phyloP scores from a whole-genome alignment of 352 stramenopile species.

The Elongisporangium undulatum region DNA sequence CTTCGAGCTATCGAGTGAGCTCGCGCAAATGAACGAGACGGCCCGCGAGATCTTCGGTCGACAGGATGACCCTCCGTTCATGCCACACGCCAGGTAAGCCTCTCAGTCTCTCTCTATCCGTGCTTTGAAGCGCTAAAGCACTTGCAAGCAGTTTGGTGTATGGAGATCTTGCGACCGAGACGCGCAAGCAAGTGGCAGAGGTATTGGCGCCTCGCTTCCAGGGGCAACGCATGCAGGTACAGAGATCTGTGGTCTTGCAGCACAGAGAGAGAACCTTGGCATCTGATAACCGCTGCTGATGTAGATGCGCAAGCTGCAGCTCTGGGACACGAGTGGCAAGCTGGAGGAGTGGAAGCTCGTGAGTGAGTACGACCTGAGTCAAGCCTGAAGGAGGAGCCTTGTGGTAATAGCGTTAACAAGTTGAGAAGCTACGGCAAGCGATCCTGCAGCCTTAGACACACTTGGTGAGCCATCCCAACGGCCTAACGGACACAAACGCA shows the following conservation, averaged over 20 bases:
- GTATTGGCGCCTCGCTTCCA: slow-evolving; percentile 35
- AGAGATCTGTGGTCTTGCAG: not conserved
- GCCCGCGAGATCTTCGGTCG: slow-evolving; percentile 46
- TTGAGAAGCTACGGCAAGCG: slow-evolving; percentile 16
- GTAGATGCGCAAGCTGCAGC: slow-evolving; percentile 37
- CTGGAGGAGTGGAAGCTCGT: slow-evolving; percentile 41
- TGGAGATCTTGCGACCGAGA: slow-evolving; percentile 27
- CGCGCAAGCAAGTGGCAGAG: slow-evolving; percentile 24
- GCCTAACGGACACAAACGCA: slow-evolving; percentile 15
- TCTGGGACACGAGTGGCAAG: slow-evolving; percentile 41
- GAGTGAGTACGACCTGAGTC: slow-evolving; percentile 16
- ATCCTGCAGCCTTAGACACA: slow-evolving; percentile 11
- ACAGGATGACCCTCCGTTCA: slow-evolving; percentile 36
- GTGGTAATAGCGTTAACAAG: not conserved
- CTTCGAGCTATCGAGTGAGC: slow-evolving; percentile 29
- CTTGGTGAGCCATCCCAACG: slow-evolving; percentile 50
- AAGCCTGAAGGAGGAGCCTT: not conserved
- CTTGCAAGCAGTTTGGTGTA: slow-evolving; percentile 40
- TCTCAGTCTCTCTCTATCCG: not conserved
- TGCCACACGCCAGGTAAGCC: slow-evolving; percentile 62
- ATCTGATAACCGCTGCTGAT: not conserved
- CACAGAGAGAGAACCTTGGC: not conserved
- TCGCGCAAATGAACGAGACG: slow-evolving; percentile 22
- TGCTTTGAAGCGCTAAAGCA: slow-evolving; percentile 3
- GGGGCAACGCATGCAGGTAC: slow-evolving; percentile 28